These are phyloP conservation scores for Leccinum obscurum DNA, from an alignment of 768 basidiomycete genomes.

Conservation along the genomic window DNA sequence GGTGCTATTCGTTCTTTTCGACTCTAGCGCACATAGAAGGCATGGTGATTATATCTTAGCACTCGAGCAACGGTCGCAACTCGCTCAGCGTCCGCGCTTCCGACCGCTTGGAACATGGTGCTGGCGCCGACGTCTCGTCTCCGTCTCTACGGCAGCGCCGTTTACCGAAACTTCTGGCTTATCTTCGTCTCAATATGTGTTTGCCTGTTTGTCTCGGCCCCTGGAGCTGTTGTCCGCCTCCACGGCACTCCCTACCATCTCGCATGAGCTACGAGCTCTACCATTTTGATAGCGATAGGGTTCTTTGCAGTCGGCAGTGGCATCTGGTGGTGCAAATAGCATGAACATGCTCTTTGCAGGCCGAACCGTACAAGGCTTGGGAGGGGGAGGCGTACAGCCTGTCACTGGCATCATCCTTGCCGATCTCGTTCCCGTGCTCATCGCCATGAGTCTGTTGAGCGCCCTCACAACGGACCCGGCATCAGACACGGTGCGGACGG, in stretches of 20 bases:
- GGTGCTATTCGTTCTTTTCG: neutral
- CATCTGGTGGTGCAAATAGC: slow-evolving; percentile 23
- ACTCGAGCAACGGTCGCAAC: slow-evolving; percentile 1
- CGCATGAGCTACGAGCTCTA: slow-evolving; percentile 22
- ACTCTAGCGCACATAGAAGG: neutral
- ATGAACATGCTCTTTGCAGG: slow-evolving; percentile 27
- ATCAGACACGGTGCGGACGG: no score
- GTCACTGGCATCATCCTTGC: slow-evolving; percentile 40
- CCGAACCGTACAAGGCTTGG: slow-evolving; percentile 35
- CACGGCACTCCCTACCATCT: slow-evolving; percentile 38
- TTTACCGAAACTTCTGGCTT: slow-evolving; percentile 28
- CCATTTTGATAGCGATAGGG: no score
- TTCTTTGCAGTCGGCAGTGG: no score
- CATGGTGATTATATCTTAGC: slow-evolving; percentile 2
- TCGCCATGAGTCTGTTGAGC: no score
- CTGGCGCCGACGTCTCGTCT: neutral
- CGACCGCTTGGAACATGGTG: neutral
- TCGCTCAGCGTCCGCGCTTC: neutral
- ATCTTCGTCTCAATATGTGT: slow-evolving; percentile 27
- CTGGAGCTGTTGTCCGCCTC: slow-evolving; percentile 29
- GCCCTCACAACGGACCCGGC: no score
- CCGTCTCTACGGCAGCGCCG: neutral
- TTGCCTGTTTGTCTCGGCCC: slow-evolving; percentile 27
- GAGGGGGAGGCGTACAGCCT: slow-evolving; percentile 36
- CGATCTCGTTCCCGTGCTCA: slow-evolving; percentile 38